phyloP scores from a whole-genome alignment of 768 basidiomycete genomes.

The Tricholoma sp. region DNA sequence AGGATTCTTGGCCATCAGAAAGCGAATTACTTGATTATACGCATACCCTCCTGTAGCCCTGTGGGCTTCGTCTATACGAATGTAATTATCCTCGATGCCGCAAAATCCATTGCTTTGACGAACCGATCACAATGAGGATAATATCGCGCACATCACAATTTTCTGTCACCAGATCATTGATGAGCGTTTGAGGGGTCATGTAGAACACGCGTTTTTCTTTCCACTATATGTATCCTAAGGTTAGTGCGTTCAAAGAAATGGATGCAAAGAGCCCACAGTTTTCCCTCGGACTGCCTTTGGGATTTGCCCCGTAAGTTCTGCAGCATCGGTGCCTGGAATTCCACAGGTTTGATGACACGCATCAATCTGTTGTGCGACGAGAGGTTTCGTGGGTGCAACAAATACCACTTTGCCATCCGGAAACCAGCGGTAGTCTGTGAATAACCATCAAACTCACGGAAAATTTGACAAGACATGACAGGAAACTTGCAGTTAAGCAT shows the following conservation, averaged over 20 bases:
- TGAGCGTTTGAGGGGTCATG: conserved; percentile 93
- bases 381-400: conserved; percentile 92
- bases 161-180: conserved; percentile 75
- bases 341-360: conserved; percentile 93
- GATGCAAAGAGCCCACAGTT: conserved; percentile 42
- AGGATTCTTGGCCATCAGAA: conserved; percentile 91
- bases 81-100: not conserved
- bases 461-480: not conserved
- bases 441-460: not conserved
- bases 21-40: conserved; percentile 85
- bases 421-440: conserved; percentile 84
- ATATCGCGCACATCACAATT: conserved; percentile 78
- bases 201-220: conserved; percentile 82
- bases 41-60: conserved; percentile 91
- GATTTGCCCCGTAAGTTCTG: conserved; percentile 82
- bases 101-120: conserved; percentile 10
- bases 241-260: not conserved
- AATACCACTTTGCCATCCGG: conserved; percentile 91
- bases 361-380: conserved; percentile 92
- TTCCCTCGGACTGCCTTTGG: conserved; percentile 45
- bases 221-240: conserved; percentile 53
- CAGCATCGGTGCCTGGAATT: conserved; percentile 81
- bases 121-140: conserved; percentile 84
- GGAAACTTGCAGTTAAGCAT: conserved; percentile 79
- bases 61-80: conserved; percentile 81